Conservation (phyloP, 352 stramenopile species). For the Elongisporangium anandrum region DNA sequence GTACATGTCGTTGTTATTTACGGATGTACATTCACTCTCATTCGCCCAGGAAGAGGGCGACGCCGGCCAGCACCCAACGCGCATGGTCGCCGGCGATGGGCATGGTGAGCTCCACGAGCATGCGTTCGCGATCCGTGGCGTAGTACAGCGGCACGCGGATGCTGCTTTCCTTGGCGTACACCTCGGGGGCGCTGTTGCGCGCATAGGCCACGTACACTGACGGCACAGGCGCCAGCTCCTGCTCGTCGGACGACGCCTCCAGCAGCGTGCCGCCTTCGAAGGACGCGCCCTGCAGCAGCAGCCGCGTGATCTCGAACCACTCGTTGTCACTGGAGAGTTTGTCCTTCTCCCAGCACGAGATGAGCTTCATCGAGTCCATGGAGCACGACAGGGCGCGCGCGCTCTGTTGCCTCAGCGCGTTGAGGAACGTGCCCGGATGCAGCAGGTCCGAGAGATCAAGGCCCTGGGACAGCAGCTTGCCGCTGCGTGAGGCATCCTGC, state of each 20-base stretch:
- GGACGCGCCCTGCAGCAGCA: constrained; percentile 85
- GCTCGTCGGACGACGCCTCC: constrained; percentile 75
- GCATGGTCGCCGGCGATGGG: constrained; percentile 68
- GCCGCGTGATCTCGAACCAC: constrained; percentile 76
- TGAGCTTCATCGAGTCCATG: constrained; percentile 89
- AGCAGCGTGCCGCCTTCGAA: constrained; percentile 78
- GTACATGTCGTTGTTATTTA: background rate
- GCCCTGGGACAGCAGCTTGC: constrained; percentile 65
- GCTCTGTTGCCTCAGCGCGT: constrained; percentile 91
- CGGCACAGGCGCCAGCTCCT: constrained; percentile 78
- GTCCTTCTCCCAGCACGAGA: constrained; percentile 87
- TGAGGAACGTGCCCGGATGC: constrained; percentile 93
- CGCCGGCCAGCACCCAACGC: constrained; percentile 76
- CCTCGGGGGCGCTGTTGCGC: constrained; percentile 66
- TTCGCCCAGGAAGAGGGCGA: constrained; percentile 81
- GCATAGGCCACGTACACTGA: constrained; percentile 82
- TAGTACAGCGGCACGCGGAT: constrained; percentile 85
- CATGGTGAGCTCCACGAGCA: constrained; percentile 81
- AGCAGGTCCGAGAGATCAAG: constrained; percentile 91
- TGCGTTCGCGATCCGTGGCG: constrained; percentile 56
- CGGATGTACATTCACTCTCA: constrained; percentile 13
- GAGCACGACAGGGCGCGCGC: constrained; percentile 76
- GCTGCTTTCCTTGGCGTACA: constrained; percentile 68
- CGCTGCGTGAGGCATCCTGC: constrained; percentile 53
- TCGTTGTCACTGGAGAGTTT: constrained; percentile 34